phyloP scores from a whole-genome alignment of 164 flowering plant genomes.

The Brasenia schreberi region DNA sequence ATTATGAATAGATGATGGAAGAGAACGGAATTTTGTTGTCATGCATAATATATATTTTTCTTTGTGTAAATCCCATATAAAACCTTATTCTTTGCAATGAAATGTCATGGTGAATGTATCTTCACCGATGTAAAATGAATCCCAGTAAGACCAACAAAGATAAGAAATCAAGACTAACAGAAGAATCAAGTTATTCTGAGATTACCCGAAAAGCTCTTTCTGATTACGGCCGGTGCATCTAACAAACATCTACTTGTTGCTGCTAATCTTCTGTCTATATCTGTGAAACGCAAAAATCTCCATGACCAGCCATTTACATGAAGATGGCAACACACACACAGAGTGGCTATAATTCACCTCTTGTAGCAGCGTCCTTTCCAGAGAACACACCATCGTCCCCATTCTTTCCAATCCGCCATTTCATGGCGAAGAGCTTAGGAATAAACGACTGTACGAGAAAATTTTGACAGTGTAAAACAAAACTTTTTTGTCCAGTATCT shows the following conservation, averaged over 20 bases:
- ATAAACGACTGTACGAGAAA: background rate
- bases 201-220: constrained; percentile 51
- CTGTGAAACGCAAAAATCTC: constrained; percentile 12
- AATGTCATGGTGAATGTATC: too few relatives aligned
- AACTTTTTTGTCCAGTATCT: background rate
- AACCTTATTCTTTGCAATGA: too few relatives aligned
- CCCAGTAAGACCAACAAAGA: too few relatives aligned
- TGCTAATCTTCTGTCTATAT: constrained; percentile 24
- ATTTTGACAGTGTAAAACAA: background rate
- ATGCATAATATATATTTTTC: too few relatives aligned
- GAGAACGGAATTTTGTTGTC: background rate
- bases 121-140: too few relatives aligned
- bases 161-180: too few relatives aligned
- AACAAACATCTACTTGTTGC: constrained; percentile 27
- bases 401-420: background rate
- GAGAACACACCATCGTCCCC: background rate
- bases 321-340: background rate
- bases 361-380: background rate
- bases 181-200: background rate
- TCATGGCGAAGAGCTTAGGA: constrained; percentile 4
- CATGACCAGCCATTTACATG: background rate
- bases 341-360: background rate
- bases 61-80: background rate
- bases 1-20: background rate
- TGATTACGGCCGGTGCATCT: constrained; percentile 26